phyloP scores from a whole-genome alignment of 768 basidiomycete species.

The Pleurotus salmoneostramineus region DNA sequence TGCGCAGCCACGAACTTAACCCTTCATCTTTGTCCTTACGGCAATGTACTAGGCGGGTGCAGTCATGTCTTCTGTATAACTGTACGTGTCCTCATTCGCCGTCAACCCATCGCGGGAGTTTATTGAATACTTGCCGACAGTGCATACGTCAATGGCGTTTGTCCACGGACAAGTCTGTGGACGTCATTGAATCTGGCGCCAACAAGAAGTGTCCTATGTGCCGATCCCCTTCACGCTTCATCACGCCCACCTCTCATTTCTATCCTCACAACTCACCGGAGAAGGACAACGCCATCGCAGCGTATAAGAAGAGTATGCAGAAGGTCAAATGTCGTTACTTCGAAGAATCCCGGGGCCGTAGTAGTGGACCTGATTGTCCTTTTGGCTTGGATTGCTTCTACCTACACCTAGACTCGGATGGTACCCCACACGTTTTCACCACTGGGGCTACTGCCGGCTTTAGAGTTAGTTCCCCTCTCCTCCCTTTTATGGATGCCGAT shows the following conservation, averaged over 20 bases:
- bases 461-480: conserved; percentile 38
- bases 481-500: neutral
- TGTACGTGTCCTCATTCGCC: conserved; percentile 31
- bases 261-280: conserved; percentile 48
- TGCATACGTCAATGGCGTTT: conserved; percentile 81
- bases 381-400: conserved; percentile 85
- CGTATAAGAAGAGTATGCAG: conserved; percentile 73
- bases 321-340: conserved; percentile 64
- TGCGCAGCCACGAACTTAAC: conserved; percentile 23
- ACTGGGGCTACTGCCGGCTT: conserved; percentile 53
- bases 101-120: neutral
- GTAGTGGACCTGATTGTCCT: conserved; percentile 57
- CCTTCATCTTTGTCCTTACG: neutral
- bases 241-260: conserved; percentile 72
- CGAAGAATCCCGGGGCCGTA: conserved; percentile 35
- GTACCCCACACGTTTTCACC: conserved; percentile 52
- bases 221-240: conserved; percentile 59
- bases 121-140: conserved; percentile 25
- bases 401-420: conserved; percentile 64
- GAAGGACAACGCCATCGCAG: conserved; percentile 46
- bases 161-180: conserved; percentile 45
- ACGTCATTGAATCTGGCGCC: conserved; percentile 49
- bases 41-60: conserved; percentile 49
- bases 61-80: conserved; percentile 75
- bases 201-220: conserved; percentile 82